Evolutionary conservation across 2,329 filamentous ascomycete species (phyloP).

Genomic region (Bipolaris bicolor): DNA sequence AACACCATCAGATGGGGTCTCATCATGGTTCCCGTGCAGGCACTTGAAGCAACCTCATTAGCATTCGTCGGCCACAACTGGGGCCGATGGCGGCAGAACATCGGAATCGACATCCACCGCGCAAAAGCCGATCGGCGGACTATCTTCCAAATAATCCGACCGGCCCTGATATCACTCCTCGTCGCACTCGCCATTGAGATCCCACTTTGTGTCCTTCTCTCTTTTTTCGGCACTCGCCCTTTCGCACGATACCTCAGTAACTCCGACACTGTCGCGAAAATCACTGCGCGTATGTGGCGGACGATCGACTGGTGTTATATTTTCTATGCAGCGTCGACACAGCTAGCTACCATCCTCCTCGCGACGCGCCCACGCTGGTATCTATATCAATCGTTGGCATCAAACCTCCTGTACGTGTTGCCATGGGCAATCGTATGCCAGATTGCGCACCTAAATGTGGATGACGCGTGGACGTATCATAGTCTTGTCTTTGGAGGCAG

Average conservation of each 20-base stretch:
- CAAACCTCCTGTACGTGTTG: slow-evolving; percentile 71
- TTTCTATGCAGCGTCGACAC: slow-evolving; percentile 69
- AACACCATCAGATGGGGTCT: slow-evolving; percentile 76
- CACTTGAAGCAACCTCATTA: slow-evolving; percentile 68
- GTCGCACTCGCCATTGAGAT: slow-evolving; percentile 54
- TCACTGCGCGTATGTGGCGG: slow-evolving; percentile 70
- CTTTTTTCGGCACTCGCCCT: slow-evolving; percentile 61
- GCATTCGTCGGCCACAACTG: slow-evolving; percentile 71
- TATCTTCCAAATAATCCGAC: background rate
- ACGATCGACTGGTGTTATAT: slow-evolving; percentile 67
- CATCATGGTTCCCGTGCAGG: slow-evolving; percentile 73
- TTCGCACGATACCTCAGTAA: slow-evolving; percentile 69
- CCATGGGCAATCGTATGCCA: slow-evolving; percentile 72
- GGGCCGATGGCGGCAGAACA: slow-evolving; percentile 57
- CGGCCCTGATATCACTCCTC: slow-evolving; percentile 46
- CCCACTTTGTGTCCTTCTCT: slow-evolving; percentile 67
- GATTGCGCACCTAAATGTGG: slow-evolving; percentile 42
- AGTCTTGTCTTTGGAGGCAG: slow-evolving; percentile 71
- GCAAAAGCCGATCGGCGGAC: slow-evolving; percentile 33
- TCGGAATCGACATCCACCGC: slow-evolving; percentile 33
- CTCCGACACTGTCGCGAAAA: slow-evolving; percentile 62
- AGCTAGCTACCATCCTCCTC: slow-evolving; percentile 68
- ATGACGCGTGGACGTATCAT: slow-evolving; percentile 71
- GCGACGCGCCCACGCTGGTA: slow-evolving; percentile 71
- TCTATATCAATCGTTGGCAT: slow-evolving; percentile 68